Evolutionary conservation across 768 basidiomycete genomes (phyloP).

Genomic region (Hydnum rufescens): DNA sequence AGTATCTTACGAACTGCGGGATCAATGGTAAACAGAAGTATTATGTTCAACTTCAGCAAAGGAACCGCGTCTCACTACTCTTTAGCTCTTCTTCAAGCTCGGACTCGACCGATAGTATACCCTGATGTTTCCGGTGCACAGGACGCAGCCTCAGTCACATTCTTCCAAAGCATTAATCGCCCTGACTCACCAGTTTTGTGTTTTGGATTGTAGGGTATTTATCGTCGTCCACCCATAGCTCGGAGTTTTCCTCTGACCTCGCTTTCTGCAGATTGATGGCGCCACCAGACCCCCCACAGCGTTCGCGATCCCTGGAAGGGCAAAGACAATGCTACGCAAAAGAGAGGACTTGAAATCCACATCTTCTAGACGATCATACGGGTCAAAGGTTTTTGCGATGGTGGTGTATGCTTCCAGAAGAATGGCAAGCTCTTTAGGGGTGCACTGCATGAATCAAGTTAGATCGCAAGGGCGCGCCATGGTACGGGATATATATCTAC

Average conservation of each 20-base stretch:
- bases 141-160: neutral
- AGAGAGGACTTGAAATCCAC: slow-evolving; percentile 43
- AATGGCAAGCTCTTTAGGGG: slow-evolving; percentile 59
- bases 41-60: too few species aligned
- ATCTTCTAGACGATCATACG: slow-evolving; percentile 23
- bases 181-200: slow-evolving; percentile 34
- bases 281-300: slow-evolving; percentile 32
- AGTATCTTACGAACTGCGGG: slow-evolving; percentile 46
- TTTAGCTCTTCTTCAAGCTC: slow-evolving; percentile 60
- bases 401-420: slow-evolving; percentile 59
- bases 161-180: neutral
- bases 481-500: slow-evolving; percentile 23
- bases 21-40: neutral
- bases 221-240: slow-evolving; percentile 42
- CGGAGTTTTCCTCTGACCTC: slow-evolving; percentile 40
- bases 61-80: slow-evolving; percentile 24
- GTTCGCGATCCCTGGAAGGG: slow-evolving; percentile 44
- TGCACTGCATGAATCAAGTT: slow-evolving; percentile 44
- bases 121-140: slow-evolving; percentile 23
- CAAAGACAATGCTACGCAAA: slow-evolving; percentile 47
- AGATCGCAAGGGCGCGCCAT: too few species aligned
- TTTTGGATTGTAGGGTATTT: slow-evolving; percentile 38
- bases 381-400: slow-evolving; percentile 42
- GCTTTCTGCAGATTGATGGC: slow-evolving; percentile 44
- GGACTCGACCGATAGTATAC: slow-evolving; percentile 42